These are phyloP conservation scores for Lepidium campestre DNA, from an alignment of 441 rosid genomes.

Conservation along the genomic window DNA sequence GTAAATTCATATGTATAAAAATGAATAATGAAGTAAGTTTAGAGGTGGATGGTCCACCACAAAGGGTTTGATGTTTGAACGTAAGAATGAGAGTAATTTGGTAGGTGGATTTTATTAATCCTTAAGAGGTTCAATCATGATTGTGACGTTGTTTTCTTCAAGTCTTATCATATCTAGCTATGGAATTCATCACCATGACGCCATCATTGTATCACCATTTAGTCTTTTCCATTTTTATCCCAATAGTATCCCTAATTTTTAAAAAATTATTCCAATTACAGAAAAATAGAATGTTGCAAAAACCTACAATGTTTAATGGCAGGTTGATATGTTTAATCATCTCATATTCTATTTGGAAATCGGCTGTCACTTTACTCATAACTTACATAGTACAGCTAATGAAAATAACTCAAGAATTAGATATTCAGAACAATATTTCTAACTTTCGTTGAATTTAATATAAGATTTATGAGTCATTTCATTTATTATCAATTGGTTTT, in stretches of 20 bases:
- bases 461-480: too few species aligned
- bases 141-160: constrained; percentile 14
- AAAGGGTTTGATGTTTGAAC: constrained; percentile 9
- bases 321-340: too few species aligned
- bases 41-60: constrained; percentile 14
- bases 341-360: too few species aligned
- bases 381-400: too few species aligned
- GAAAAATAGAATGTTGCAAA: too few species aligned
- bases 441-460: too few species aligned
- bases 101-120: constrained; percentile 10
- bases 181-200: constrained; percentile 26
- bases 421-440: too few species aligned
- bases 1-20: neutral
- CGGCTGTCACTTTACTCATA: too few species aligned
- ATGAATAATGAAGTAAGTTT: neutral
- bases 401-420: too few species aligned
- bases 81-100: constrained; percentile 10
- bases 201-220: constrained; percentile 16
- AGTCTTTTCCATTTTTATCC: neutral
- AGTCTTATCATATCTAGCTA: neutral
- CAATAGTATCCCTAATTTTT: neutral
- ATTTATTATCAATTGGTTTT: too few species aligned
- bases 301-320: too few species aligned
- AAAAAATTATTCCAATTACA: too few species aligned
- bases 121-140: constrained; percentile 11